Base-by-base conservation (phyloP, 805 yeast genomes). In the Metschnikowia bowlesiae region DNA sequence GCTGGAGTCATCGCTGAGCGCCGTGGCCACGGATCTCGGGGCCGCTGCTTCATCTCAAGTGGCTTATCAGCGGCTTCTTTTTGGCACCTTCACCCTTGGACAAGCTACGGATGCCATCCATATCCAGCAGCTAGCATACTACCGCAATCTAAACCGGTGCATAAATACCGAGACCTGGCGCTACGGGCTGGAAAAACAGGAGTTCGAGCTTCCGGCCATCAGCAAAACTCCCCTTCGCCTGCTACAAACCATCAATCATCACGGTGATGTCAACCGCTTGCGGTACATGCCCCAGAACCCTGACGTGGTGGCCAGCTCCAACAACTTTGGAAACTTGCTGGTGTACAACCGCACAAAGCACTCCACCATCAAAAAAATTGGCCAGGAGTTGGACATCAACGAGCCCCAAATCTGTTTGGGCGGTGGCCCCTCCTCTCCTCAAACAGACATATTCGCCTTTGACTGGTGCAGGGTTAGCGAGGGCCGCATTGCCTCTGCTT, bases 331-430 rank as follows among this genome's bases (percentile, higher is more conserved):
- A 1, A 71, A 77, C 11, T 71, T 85, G 10, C 80, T 76, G 46
- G 68, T 91, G 4, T 88, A 84, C 65, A 96, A 91, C 65, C 75
- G 94, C 57, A 90, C 97, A 0, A 89, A 88, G 63, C 96, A 89
- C 64, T 62, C 75, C 14, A 70, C 66, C 48, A 65, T 70, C 50
- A 62, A 63, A 42, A 67, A 60, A 39, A 54, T 59, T 31, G 58
- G 55, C 26, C 66, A 62, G 47, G 65, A 61, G 46, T 50, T 59
- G 9, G 69, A 62, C n/a, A 57, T 67, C 9, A 59, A 64, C 49
- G 71, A 73, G 56, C 83, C 82, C 4, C 85, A 86, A 49, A 69
- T 83, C 13, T 65, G 73, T 8, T 69, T 84, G n/a, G 56, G 59
- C 6, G 69, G 68, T 10, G 36, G 56, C 29, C 44, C 61, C 3